Percentiles rank a stretch among this genome's conserved stretches.
Evolutionary conservation across 306 rosid genomes (phyloP).

Genomic region (Ormosia semicastrata): DNA sequence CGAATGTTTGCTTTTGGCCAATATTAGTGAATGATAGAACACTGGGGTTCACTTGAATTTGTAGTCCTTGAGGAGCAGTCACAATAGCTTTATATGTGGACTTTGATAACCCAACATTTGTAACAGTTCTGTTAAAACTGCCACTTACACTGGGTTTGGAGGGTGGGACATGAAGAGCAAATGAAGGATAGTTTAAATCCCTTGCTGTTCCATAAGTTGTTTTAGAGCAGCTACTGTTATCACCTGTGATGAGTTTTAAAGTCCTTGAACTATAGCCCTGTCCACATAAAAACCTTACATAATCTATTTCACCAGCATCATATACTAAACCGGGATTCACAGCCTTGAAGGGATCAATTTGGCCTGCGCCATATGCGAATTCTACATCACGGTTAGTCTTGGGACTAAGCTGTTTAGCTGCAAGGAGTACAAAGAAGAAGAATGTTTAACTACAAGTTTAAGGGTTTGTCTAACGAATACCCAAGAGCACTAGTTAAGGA

Average conservation of each 20-base stretch:
- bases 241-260: slow-evolving; percentile 32
- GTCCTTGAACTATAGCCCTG: slow-evolving; percentile 37
- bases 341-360: slow-evolving; percentile 36
- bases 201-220: background rate
- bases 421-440: background rate
- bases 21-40: slow-evolving; percentile 33
- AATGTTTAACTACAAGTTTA: background rate
- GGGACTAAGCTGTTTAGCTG: slow-evolving; percentile 32
- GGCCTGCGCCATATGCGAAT: slow-evolving; percentile 47
- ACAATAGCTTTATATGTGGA: slow-evolving; percentile 38
- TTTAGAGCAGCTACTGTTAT: slow-evolving; percentile 28
- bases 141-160: background rate
- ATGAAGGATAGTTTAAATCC: slow-evolving; percentile 50
- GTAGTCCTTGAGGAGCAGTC: slow-evolving; percentile 25
- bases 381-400: slow-evolving; percentile 19
- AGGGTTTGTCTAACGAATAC: too few relatives aligned
- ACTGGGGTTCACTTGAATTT: slow-evolving; percentile 33
- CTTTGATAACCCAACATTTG: slow-evolving; percentile 41
- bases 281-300: slow-evolving; percentile 37
- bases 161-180: slow-evolving; percentile 25
- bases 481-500: too few relatives aligned
- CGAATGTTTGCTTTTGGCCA: slow-evolving; percentile 34
- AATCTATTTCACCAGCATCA: slow-evolving; percentile 34
- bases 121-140: slow-evolving; percentile 41
- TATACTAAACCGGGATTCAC: slow-evolving; percentile 39